A percentile compares a stretch with the other conserved stretches of the same genome.
phyloP scores from a whole-genome alignment of 345 rosid species.

The Carallia brachiata region DNA sequence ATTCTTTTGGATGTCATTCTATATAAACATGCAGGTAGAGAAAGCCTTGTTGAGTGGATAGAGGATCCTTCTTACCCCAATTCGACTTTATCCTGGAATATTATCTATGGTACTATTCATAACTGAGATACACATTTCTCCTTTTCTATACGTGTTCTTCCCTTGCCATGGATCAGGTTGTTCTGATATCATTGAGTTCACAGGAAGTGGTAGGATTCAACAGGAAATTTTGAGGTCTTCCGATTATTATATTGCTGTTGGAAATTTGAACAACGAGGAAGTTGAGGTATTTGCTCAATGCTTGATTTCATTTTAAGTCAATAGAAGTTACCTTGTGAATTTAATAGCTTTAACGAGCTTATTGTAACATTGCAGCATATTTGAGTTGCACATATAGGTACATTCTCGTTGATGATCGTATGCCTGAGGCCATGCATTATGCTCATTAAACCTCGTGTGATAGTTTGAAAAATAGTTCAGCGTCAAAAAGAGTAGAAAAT shows the following conservation, averaged over 20 bases:
- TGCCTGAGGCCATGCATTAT: neutral
- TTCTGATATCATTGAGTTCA: slow-evolving; percentile 9
- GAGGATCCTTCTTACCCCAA: slow-evolving; percentile 57
- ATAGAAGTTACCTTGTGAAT: neutral
- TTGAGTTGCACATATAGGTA: neutral
- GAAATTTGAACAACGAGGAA: slow-evolving; percentile 49
- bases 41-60: slow-evolving; percentile 50
- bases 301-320: neutral
- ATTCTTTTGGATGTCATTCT: neutral
- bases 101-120: slow-evolving; percentile 36
- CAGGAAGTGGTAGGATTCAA: slow-evolving; percentile 52
- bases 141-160: neutral
- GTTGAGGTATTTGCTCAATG: slow-evolving; percentile 40
- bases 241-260: slow-evolving; percentile 47
- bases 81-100: slow-evolving; percentile 58
- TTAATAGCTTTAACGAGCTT: neutral
- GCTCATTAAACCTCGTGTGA: too few species aligned
- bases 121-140: neutral
- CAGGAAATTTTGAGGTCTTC: slow-evolving; percentile 39
- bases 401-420: neutral
- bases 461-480: too few species aligned
- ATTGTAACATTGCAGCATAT: neutral
- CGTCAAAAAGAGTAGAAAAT: too few species aligned
- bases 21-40: slow-evolving; percentile 35
- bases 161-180: neutral